Base-by-base conservation (phyloP, 129 eudicot species). In the Tanacetum coccineum region DNA sequence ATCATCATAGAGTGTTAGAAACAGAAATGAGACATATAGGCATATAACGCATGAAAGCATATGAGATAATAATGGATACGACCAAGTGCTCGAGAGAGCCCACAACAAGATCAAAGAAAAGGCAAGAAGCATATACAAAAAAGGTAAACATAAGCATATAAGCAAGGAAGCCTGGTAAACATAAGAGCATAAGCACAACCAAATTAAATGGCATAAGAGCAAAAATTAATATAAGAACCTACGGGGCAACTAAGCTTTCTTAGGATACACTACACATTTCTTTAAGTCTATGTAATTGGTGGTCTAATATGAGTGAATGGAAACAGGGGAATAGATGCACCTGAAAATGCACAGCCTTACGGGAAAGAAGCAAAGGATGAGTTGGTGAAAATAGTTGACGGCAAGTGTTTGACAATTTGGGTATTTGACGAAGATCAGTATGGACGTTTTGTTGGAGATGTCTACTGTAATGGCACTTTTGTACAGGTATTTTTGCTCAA, bases 291-390 rank as follows among this genome's bases (percentile, higher is more conserved):
- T 49, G 7, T 57, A 25, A 10, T 57, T 1, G 42, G 42, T 36
- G 42, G 42, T 36, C 42, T 49, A 49, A 49, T 69, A 61, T 14
- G 62, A 17, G 69, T 9, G n/a, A 63, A 64, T 32, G 57, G 51
- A 74, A 20, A 70, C 81, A 89, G 96, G 82, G 96, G 93, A 68
- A 89, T 89, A 13, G 96, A 89, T 79, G 88, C 96, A n/a, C 96
- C 96, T 0, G 96, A 89, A 84, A 74, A 85, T 63, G 61, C 79
- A 70, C 79, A 79, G 88, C 88, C 94, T 5, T 89, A 79, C 26
- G 96, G 96, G 21, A 77, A 86, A 71, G 82, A 89, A 66, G 90
- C 96, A 3, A 86, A 89, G 74, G 94, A 79, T 70, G 94, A 89
- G 70, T 59, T 89, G 53, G 18, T 67, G 11, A 86, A 86, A 57